phyloP scores from a whole-genome alignment of 108 stramenopile genomes.

The Nannochloropsis salina region DNA sequence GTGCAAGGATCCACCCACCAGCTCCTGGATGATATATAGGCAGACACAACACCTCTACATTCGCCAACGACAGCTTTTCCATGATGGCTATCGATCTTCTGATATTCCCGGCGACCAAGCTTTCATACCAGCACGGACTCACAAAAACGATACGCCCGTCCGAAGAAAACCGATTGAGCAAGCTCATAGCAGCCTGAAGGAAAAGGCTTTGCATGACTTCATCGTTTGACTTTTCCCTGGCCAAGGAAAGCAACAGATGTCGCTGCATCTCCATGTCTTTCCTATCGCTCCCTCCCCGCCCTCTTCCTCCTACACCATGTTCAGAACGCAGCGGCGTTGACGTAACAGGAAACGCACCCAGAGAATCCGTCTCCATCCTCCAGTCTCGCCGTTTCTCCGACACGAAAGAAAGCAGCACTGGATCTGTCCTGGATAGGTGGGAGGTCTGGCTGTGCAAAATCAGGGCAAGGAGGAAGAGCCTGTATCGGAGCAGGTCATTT shows the following conservation, averaged over 20 bases:
- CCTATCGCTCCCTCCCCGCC: neutral
- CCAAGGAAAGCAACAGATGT: neutral
- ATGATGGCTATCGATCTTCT: neutral
- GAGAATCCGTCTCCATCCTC: no score
- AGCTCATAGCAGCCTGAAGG: neutral
- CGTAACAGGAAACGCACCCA: no score
- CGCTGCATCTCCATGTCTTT: neutral
- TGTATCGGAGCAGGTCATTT: neutral
- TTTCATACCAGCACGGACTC: neutral
- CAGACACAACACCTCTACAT: neutral
- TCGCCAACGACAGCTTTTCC: neutral
- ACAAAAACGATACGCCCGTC: neutral
- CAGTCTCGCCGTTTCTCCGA: neutral
- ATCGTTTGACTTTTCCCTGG: neutral
- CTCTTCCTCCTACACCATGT: neutral
- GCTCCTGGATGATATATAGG: constrained; percentile 19
- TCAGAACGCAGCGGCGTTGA: no score
- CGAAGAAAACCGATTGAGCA: neutral
- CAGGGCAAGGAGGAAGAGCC: neutral
- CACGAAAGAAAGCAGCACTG: neutral
- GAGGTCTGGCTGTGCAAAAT: constrained; percentile 18
- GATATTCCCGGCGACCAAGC: neutral
- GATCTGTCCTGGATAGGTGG: neutral
- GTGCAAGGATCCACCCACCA: constrained; percentile 1
- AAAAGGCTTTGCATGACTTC: neutral